Percentiles rank a stretch among this genome's conserved stretches.
Conservation (phyloP, 1,139 yeast species). For the Barnettozyma hawaiiensis region DNA sequence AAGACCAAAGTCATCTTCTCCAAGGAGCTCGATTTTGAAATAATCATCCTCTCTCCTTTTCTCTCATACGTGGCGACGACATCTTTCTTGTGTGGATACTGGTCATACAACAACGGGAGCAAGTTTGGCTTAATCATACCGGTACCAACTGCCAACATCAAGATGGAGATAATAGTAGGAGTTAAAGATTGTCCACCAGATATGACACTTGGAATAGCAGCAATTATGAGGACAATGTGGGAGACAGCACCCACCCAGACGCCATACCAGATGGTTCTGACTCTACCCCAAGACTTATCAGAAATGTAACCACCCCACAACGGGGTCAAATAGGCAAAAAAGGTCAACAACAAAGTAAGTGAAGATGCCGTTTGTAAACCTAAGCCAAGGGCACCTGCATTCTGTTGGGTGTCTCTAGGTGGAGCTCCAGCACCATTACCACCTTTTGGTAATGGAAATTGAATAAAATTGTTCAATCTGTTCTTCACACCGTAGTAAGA, state of each 20-base stretch:
- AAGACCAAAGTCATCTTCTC: slow-evolving; percentile 73
- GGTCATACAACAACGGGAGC: slow-evolving; percentile 76
- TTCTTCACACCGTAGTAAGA: slow-evolving; percentile 78
- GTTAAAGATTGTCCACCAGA: slow-evolving; percentile 41
- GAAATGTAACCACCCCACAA: slow-evolving; percentile 72
- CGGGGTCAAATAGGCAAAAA: slow-evolving; percentile 81
- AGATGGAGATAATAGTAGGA: slow-evolving; percentile 52
- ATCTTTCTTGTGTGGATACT: slow-evolving; percentile 51
- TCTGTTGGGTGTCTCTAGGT: slow-evolving; percentile 36
- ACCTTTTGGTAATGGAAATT: slow-evolving; percentile 48
- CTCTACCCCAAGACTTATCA: slow-evolving; percentile 71
- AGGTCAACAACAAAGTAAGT: slow-evolving; percentile 69
- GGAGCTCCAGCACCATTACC: slow-evolving; percentile 44
- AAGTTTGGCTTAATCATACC: slow-evolving; percentile 81
- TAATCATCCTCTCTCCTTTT: slow-evolving; percentile 60
- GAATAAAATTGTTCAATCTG: slow-evolving; percentile 77
- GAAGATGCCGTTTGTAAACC: slow-evolving; percentile 68
- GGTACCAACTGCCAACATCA: slow-evolving; percentile 70
- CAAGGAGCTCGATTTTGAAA: slow-evolving; percentile 65
- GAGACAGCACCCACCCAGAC: slow-evolving; percentile 58
- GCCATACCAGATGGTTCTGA: slow-evolving; percentile 59
- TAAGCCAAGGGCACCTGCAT: slow-evolving; percentile 55
- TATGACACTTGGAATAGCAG: slow-evolving; percentile 64
- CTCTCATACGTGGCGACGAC: slow-evolving; percentile 51
- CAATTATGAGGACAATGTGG: slow-evolving; percentile 57